Conservation (phyloP, 2,329 filamentous ascomycete genomes). For the Pseudogymnoascus sp. region DNA sequence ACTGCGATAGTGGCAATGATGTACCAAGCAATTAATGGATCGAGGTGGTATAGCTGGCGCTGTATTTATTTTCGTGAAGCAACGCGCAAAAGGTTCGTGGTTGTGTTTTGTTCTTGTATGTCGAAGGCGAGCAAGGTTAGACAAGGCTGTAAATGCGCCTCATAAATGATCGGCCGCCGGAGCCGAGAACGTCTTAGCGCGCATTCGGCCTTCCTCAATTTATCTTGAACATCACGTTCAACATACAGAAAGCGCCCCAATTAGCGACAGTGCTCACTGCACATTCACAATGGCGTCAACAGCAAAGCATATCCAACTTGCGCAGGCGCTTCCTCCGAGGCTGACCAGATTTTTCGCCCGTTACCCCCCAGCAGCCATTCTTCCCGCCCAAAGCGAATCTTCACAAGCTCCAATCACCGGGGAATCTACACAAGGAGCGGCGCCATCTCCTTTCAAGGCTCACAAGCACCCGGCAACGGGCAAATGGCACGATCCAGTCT, state of each 20-base stretch:
- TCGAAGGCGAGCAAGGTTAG: neutral
- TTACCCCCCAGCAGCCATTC: constrained; percentile 67
- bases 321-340: constrained; percentile 66
- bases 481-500: constrained; percentile 75
- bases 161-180: neutral
- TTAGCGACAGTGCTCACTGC: constrained; percentile 4
- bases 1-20: constrained; percentile 1
- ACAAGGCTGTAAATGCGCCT: constrained; percentile 9
- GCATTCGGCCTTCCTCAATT: constrained; percentile 4
- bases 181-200: constrained; percentile 6
- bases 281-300: constrained; percentile 18
- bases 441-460: constrained; percentile 72
- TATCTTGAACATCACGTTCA: constrained; percentile 6
- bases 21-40: constrained; percentile 8
- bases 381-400: constrained; percentile 29
- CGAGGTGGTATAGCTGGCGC: constrained; percentile 8
- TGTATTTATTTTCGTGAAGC: neutral
- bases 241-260: neutral
- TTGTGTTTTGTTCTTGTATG: neutral
- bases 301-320: constrained; percentile 41
- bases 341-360: constrained; percentile 82
- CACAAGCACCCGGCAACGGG: constrained; percentile 72
- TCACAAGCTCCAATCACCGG: neutral
- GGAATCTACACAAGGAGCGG: neutral
- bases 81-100: neutral